A percentile compares a stretch with the other conserved stretches of the same genome.
phyloP scores from a whole-genome alignment of 2,329 filamentous ascomycete species.

The Paecilomyces dactylethromorphus region DNA sequence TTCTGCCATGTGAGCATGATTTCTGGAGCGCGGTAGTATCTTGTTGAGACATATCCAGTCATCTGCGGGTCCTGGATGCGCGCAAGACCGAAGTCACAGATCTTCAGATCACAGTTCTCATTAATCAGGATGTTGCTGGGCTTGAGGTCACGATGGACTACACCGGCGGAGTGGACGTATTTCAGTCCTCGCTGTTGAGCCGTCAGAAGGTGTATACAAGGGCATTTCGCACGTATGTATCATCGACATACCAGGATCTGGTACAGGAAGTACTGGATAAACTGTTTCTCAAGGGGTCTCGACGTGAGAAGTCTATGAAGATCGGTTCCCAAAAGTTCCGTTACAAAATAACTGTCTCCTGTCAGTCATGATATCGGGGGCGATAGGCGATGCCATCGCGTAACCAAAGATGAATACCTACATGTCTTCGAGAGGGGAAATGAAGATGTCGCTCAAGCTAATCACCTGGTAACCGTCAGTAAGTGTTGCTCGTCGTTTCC shows the following conservation, averaged over 20 bases:
- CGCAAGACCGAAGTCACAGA: constrained; percentile 96
- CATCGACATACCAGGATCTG: constrained; percentile 76
- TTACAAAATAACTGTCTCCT: constrained; percentile 79
- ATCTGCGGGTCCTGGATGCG: constrained; percentile 99
- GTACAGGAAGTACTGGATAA: constrained; percentile 99
- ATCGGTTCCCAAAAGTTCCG: constrained; percentile 93
- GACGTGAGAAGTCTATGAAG: constrained; percentile 92
- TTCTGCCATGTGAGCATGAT: constrained; percentile 99
- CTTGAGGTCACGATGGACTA: constrained; percentile 95
- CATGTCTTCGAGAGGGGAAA: constrained; percentile 98
- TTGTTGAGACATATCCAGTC: constrained; percentile 97
- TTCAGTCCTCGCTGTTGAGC: constrained; percentile 76
- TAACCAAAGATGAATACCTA: constrained; percentile 41
- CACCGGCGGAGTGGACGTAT: constrained; percentile 97
- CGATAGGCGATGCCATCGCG: background rate
- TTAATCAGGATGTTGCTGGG: constrained; percentile 99
- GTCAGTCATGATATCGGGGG: constrained; percentile 7
- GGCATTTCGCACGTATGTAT: background rate
- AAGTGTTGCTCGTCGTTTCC: background rate
- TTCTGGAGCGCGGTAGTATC: constrained; percentile 97
- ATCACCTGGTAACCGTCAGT: constrained; percentile 62
- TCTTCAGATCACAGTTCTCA: constrained; percentile 99
- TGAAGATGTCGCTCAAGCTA: constrained; percentile 98
- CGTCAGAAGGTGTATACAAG: background rate
- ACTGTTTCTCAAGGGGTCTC: constrained; percentile 94